A percentile compares a stretch with the other conserved stretches of the same genome.
Conservation (phyloP, 169 alveolate species). For the Eimeria praecox region DNA sequence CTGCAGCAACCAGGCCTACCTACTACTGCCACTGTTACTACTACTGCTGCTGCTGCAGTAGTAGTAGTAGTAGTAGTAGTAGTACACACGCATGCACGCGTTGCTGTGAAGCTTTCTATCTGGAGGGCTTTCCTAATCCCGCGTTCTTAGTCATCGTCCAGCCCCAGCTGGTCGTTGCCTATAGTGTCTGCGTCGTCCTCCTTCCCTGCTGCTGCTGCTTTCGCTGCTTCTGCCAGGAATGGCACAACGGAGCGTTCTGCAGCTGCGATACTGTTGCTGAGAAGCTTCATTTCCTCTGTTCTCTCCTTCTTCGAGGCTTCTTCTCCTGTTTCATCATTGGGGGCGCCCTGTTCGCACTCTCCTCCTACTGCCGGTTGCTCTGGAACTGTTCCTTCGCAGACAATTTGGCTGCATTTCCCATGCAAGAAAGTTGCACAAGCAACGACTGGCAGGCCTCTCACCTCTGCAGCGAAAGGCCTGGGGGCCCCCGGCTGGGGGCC, state of each 20-base stretch:
- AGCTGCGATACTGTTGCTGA: constrained; percentile 19
- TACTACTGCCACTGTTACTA: no score
- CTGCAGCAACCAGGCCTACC: no score
- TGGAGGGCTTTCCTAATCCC: not conserved
- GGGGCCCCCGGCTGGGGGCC: constrained; percentile 14
- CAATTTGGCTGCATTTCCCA: constrained; percentile 14
- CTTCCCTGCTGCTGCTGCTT: not conserved
- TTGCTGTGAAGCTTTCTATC: no score
- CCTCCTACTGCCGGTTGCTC: not conserved
- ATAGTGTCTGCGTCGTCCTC: constrained; percentile 34
- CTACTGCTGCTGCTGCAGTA: no score
- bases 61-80: no score
- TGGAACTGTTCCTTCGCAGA: constrained; percentile 1
- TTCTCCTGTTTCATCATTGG: not conserved
- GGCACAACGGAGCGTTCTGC: not conserved
- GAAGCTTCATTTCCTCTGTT: no score
- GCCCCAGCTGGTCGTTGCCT: constrained; percentile 47
- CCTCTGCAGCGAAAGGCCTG: not conserved
- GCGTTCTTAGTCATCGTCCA: not conserved
- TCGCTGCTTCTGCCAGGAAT: constrained; percentile 34
- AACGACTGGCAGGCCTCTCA: constrained; percentile 7
- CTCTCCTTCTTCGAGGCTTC: not conserved
- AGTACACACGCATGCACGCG: no score
- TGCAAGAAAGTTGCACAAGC: not conserved
- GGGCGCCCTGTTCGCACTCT: not conserved